A percentile compares a stretch with the other conserved stretches of the same genome.
phyloP scores from a whole-genome alignment of 179 eudicot species.

The Monotropa hypopitys region DNA sequence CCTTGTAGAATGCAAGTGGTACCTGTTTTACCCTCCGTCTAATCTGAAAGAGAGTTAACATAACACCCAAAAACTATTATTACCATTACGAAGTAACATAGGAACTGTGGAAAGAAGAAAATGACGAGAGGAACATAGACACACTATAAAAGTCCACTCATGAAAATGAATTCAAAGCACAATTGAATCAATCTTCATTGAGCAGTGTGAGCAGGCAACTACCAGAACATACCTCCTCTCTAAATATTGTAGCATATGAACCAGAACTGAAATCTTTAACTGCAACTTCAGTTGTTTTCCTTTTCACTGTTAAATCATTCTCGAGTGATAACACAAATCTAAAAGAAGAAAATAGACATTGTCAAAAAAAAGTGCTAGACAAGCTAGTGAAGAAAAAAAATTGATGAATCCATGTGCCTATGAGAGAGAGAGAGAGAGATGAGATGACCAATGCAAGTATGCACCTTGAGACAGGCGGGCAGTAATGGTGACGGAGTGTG shows the following conservation, averaged over 20 bases:
- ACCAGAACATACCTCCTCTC: conserved; percentile 53
- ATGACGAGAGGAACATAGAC: not conserved
- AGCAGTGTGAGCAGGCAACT: not conserved
- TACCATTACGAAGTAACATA: too few species aligned
- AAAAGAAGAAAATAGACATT: not conserved
- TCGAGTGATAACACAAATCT: conserved; percentile 78
- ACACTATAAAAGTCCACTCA: not conserved
- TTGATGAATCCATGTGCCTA: not conserved
- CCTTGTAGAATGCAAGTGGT: conserved; percentile 65
- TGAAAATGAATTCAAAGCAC: not conserved
- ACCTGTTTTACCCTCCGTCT: conserved; percentile 82
- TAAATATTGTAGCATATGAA: conserved; percentile 76
- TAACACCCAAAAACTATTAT: not conserved
- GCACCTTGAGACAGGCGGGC: conserved; percentile 91
- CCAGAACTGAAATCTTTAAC: conserved; percentile 81
- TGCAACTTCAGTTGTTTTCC: conserved; percentile 58
- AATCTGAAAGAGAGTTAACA: conserved; percentile 33
- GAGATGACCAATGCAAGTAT: not conserved
- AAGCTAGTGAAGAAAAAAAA: not conserved
- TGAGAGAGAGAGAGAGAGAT: not conserved
- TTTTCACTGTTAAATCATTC: conserved; percentile 77
- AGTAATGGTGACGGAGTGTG: conserved; percentile 77
- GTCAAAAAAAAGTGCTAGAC: not conserved
- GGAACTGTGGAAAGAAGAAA: not conserved
- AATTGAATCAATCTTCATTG: not conserved